Conservation (phyloP, 345 rosid genomes). For the Psidium guajava region DNA sequence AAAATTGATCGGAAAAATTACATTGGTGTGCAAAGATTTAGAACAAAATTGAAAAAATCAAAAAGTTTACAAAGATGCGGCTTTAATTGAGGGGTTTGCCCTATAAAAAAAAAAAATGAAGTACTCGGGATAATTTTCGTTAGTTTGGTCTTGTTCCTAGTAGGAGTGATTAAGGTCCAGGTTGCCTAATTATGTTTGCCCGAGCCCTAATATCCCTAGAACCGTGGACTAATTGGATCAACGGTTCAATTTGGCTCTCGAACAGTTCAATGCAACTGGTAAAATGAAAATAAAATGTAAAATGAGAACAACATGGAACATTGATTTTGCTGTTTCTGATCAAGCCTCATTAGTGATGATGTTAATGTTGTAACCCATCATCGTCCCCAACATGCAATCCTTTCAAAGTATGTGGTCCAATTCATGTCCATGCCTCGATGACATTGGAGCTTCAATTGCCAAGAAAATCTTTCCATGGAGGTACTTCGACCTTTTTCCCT, state of each 20-base stretch:
- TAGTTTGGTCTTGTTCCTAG: no score
- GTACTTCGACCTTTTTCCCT: not conserved
- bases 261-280: no score
- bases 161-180: no score
- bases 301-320: no score
- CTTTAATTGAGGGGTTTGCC: no score
- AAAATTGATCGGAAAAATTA: not conserved
- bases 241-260: no score
- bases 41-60: accelerated
- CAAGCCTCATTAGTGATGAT: not conserved
- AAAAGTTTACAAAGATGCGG: not conserved
- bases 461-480: not conserved
- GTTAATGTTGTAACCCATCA: not conserved
- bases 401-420: not conserved
- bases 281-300: no score
- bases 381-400: not conserved
- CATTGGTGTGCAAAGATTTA: not conserved
- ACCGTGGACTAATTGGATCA: no score
- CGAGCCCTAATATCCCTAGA: no score
- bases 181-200: no score
- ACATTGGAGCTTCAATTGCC: not conserved
- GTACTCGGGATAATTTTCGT: no score
- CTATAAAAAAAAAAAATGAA: no score
- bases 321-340: not conserved
- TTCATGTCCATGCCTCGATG: not conserved